These are phyloP conservation scores for Phlegmacium glaucopus DNA, from an alignment of 768 basidiomycete genomes.

Conservation along the genomic window DNA sequence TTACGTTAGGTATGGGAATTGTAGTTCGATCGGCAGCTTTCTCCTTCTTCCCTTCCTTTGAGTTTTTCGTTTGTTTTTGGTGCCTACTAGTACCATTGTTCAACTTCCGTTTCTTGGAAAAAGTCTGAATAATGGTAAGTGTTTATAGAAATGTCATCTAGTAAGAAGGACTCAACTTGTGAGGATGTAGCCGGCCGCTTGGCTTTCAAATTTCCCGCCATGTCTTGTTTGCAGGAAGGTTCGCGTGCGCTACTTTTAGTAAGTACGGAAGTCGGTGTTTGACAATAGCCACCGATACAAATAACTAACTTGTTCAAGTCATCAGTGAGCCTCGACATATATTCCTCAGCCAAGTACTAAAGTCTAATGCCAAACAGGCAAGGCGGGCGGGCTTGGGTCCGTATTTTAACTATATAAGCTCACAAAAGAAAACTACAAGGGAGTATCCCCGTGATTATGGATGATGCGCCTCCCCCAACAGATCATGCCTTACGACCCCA, in stretches of 20 bases:
- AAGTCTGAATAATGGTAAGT: conserved; percentile 21
- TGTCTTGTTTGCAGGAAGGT: conserved; percentile 5
- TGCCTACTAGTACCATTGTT: conserved; percentile 26
- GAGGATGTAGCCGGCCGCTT: conserved; percentile 32
- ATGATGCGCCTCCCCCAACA: conserved; percentile 54
- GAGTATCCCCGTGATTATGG: conserved; percentile 26
- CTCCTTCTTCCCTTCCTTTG: conserved; percentile 38
- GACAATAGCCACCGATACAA: conserved; percentile 1
- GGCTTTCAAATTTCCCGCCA: conserved; percentile 23
- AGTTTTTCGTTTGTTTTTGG: conserved; percentile 19
- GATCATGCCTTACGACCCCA: conserved; percentile 74
- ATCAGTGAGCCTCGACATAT: too few species aligned
- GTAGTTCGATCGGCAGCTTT: conserved; percentile 54
- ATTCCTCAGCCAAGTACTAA: too few species aligned
- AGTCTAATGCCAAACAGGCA: too few species aligned
- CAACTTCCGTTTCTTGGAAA: conserved; percentile 64
- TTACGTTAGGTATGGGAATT: conserved; percentile 59
- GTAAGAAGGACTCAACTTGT: conserved; percentile 20
- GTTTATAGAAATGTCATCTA: background rate
- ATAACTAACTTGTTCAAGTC: background rate
- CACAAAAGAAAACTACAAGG: background rate
- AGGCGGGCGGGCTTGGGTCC: too few species aligned
- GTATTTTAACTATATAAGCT: too few species aligned
- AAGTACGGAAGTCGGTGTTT: background rate
- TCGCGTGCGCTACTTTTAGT: too few species aligned